Evolutionary conservation across 345 rosid species (phyloP), one percentile per base, ranked within the genome.

Genomic region (Kandelia obovata): DNA sequence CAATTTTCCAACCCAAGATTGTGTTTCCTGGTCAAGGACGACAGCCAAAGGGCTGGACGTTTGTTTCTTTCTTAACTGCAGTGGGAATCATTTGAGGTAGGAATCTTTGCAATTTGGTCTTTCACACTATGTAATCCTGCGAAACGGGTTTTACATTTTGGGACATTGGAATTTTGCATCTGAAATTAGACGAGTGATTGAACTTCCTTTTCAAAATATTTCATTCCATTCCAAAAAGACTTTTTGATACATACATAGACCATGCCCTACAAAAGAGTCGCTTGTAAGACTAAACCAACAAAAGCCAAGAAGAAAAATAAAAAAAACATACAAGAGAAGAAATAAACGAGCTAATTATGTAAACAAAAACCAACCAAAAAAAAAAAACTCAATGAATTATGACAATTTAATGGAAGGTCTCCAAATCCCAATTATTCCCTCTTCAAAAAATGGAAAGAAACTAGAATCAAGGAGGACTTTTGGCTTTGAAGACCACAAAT

Each of bases 201-300:
- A 55, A 63, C 37, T 10, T 46, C 28, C 46, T 10, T 58, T 6
- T 16, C 20, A 20, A 2, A n/a, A 43, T 11, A 13, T 39, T 60
- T 6, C 58, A 15, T 49, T 32, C 26, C 66, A 51, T 34, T 20
- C 16, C 9, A 52, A 58, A 17, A 13, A 15, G 34, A 32, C 1
- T 37, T 2, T 39, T n/a, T 17, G 25, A 59, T 51, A 66, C 66
- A 59, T 25, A 56, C 66, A 59, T 25, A 56, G 30, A 58, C 7
- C n/a, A 62, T 63, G 27, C 67, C 63, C 70, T 62, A 56, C 34
- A 67, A 39, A 66, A 62, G 75, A 58, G 67, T 70, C 63, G 58
- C 21, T 77, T 67, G 63, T 32, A 66, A 26, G 66, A 69, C 53
- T 51, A 0, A 39, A n/a, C 62, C 3, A 32, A 30, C 5, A 62